These are phyloP conservation scores for Physcomitrellopsis africana DNA, from an alignment of 225 moss, liverwort and hornwort species.

Conservation along the genomic window DNA sequence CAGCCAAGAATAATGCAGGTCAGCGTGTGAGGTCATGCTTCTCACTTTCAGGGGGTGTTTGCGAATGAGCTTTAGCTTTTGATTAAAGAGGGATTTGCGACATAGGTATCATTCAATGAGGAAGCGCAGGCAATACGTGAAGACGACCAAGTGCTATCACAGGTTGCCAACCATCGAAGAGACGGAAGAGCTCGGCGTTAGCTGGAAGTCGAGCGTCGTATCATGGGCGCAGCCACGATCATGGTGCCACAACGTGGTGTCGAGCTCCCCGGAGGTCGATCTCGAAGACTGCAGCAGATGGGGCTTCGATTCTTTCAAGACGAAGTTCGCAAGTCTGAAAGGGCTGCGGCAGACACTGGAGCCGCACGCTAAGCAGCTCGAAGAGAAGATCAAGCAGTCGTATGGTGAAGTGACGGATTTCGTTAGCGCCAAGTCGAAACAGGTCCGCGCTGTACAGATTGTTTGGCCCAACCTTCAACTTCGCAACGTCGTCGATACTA, in stretches of 20 bases:
- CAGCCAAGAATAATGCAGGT: too few species aligned
- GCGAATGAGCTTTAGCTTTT: too few species aligned
- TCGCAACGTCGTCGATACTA: conserved; percentile 20
- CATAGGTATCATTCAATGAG: conserved; percentile 18
- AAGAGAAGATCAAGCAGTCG: conserved; percentile 43
- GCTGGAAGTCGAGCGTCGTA: neutral
- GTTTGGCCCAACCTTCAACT: conserved; percentile 37
- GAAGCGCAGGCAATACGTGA: conserved; percentile 42
- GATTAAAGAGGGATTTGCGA: neutral
- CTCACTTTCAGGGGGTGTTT: neutral
- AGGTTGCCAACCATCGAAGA: conserved; percentile 41
- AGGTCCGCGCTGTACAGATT: conserved; percentile 38
- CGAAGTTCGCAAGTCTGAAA: conserved; percentile 33
- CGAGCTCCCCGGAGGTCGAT: conserved; percentile 25
- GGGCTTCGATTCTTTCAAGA: conserved; percentile 28
- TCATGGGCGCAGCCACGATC: neutral
- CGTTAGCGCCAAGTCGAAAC: conserved; percentile 36
- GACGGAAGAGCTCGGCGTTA: conserved; percentile 33
- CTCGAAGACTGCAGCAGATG: conserved; percentile 35
- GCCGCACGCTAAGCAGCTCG: conserved; percentile 36
- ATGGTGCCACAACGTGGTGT: neutral
- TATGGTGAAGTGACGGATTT: conserved; percentile 36
- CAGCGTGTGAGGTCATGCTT: neutral
- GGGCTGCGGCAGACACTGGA: conserved; percentile 34
- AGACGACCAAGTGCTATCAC: conserved; percentile 41